A percentile compares a stretch with the other conserved stretches of the same genome.
Evolutionary conservation across 2,329 filamentous ascomycete species (phyloP).

Genomic region (Ophiostoma piceae): DNA sequence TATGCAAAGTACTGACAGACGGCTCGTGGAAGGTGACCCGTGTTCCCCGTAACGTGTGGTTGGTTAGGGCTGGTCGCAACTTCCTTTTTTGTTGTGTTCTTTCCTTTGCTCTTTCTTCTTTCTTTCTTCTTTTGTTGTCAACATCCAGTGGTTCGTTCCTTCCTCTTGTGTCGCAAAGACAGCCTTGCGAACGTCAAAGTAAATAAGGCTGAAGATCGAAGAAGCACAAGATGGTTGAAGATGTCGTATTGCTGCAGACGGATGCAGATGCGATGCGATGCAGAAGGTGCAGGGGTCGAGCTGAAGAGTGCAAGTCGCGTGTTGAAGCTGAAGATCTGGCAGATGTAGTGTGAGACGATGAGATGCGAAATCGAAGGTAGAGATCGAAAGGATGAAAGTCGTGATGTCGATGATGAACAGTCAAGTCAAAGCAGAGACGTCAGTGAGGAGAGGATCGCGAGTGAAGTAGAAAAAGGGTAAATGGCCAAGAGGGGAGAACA

Average conservation of each 20-base stretch:
- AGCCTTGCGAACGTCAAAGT: not conserved
- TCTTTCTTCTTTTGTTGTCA: not conserved
- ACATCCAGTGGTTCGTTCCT: slow-evolving; percentile 2
- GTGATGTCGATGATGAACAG: not conserved
- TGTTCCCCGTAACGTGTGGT: slow-evolving; percentile 11
- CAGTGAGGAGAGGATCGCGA: not conserved
- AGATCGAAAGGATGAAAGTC: not conserved
- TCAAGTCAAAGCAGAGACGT: not conserved
- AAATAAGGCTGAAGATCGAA: not conserved
- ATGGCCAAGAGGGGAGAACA: not conserved
- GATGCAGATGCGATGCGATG: not conserved
- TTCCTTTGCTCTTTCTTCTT: not conserved
- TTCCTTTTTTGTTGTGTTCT: not conserved
- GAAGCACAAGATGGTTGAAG: not conserved
- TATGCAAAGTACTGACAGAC: not conserved
- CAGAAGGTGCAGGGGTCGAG: not conserved
- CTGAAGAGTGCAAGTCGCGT: not conserved
- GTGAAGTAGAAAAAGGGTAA: not conserved
- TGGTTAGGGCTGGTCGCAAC: not conserved
- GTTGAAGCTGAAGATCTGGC: no score
- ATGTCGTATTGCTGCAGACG: not conserved
- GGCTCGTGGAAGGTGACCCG: not conserved
- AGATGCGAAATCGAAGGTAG: not conserved
- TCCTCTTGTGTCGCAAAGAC: slow-evolving; percentile 1
- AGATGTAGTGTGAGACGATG: no score